These are phyloP conservation scores for Trichosporon asahii DNA, from an alignment of 1,284 basidiomycete genomes.

Conservation along the genomic window DNA sequence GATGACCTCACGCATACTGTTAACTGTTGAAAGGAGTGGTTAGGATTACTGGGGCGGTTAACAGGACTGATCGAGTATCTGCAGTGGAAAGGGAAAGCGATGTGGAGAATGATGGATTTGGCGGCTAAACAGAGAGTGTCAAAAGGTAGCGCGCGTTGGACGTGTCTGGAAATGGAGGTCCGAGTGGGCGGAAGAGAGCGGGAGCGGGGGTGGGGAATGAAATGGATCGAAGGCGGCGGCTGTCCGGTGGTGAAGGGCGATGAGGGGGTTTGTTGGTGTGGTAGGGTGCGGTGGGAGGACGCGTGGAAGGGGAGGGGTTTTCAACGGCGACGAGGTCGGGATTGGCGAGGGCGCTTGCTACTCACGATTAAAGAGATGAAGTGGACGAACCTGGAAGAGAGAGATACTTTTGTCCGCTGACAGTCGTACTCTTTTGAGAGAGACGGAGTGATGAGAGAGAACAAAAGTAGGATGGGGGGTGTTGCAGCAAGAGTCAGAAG, in stretches of 20 bases:
- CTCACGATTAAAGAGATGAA: slow-evolving; percentile 6
- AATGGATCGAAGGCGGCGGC: neutral
- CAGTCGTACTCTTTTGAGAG: slow-evolving; percentile 2
- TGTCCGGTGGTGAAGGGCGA: neutral
- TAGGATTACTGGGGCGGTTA: slow-evolving; percentile 7
- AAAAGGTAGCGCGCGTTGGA: neutral
- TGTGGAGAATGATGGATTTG: neutral
- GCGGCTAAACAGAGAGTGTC: neutral
- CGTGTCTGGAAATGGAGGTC: neutral
- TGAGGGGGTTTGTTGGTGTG: neutral
- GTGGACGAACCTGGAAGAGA: slow-evolving; percentile 12
- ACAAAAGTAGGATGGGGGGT: neutral
- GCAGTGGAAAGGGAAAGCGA: neutral
- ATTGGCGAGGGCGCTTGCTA: neutral
- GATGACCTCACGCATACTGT: slow-evolving; percentile 50
- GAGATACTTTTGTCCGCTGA: slow-evolving; percentile 5
- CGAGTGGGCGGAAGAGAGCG: slow-evolving; percentile 1
- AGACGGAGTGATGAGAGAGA: neutral
- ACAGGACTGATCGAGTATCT: neutral
- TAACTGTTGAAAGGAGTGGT: slow-evolving; percentile 18
- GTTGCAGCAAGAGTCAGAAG: slow-evolving; percentile 4
- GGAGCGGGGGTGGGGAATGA: neutral
- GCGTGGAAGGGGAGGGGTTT: slow-evolving; percentile 10
- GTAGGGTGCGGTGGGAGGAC: neutral
- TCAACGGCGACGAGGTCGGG: neutral